Conservation (phyloP, 2,329 filamentous ascomycete species). For the Cladosporium cucumerinum region DNA sequence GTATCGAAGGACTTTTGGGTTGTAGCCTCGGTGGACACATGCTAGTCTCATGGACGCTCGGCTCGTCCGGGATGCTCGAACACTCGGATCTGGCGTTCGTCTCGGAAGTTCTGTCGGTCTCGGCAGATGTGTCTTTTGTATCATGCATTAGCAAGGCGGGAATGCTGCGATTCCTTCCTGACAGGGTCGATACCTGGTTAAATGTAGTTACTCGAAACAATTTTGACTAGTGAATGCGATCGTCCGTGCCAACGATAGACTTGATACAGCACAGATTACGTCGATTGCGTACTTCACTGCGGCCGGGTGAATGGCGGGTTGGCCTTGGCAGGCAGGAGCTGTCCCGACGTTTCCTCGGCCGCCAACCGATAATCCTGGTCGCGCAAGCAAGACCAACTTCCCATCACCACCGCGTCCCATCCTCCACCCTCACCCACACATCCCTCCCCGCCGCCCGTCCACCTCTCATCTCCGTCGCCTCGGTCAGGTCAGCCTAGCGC, state of each 20-base stretch:
- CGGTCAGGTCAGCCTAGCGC: conserved; percentile 2
- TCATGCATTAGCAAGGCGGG: not conserved
- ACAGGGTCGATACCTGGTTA: not conserved
- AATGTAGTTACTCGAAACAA: not conserved
- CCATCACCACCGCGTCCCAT: conserved; percentile 5
- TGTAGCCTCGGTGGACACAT: not conserved
- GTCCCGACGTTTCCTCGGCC: not conserved
- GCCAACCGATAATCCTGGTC: conserved; percentile 12
- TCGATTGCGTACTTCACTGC: conserved; percentile 8
- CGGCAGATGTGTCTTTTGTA: not conserved
- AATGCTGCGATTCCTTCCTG: not conserved
- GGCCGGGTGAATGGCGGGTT: conserved; percentile 2
- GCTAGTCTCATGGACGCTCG: not conserved
- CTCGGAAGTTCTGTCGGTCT: not conserved
- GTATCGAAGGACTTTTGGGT: not conserved
- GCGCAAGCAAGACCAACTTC: conserved; percentile 13
- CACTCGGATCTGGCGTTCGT: not conserved
- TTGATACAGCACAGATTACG: conserved; percentile 1
- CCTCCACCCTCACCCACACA: conserved; percentile 1
- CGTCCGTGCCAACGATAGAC: not conserved
- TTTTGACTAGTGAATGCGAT: not conserved
- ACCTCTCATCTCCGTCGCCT: conserved; percentile 13
- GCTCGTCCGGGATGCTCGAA: not conserved
- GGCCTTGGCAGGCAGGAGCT: conserved; percentile 1
- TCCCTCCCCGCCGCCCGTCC: conserved; percentile 1